Evolutionary conservation across 2,329 filamentous ascomycete species (phyloP).

Genomic region (Botrytis deweyae): DNA sequence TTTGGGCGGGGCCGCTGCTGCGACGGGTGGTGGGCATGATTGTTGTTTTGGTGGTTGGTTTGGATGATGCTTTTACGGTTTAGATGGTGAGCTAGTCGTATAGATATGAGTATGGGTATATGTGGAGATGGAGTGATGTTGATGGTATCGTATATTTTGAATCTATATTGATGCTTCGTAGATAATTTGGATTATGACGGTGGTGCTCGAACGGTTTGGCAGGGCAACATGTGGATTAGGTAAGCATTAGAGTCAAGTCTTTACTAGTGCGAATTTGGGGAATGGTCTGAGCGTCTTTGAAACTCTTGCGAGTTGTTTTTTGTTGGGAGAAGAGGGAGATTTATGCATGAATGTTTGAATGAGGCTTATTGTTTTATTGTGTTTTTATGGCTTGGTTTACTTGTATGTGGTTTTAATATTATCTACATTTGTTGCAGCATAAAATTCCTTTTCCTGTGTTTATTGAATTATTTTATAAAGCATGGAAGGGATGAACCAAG

Average conservation of each 20-base stretch:
- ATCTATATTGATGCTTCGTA: background rate
- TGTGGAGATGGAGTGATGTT: background rate
- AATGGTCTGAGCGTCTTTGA: background rate
- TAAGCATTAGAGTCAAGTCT: background rate
- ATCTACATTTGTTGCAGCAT: background rate
- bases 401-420: background rate
- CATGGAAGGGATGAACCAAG: background rate
- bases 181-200: background rate
- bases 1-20: conserved; percentile 41
- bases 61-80: conserved; percentile 17
- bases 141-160: background rate
- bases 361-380: background rate
- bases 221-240: conserved; percentile 8
- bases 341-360: background rate
- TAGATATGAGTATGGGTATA: background rate
- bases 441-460: background rate
- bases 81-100: background rate
- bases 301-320: background rate
- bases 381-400: background rate
- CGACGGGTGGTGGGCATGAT: conserved; percentile 40
- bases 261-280: background rate
- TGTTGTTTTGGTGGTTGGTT: conserved; percentile 12
- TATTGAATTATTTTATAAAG: background rate
- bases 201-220: background rate
- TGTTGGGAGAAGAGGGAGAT: conserved; percentile 5